Evolutionary conservation across 257 asterid species (phyloP).

Genomic region (Solanum dulcamara): DNA sequence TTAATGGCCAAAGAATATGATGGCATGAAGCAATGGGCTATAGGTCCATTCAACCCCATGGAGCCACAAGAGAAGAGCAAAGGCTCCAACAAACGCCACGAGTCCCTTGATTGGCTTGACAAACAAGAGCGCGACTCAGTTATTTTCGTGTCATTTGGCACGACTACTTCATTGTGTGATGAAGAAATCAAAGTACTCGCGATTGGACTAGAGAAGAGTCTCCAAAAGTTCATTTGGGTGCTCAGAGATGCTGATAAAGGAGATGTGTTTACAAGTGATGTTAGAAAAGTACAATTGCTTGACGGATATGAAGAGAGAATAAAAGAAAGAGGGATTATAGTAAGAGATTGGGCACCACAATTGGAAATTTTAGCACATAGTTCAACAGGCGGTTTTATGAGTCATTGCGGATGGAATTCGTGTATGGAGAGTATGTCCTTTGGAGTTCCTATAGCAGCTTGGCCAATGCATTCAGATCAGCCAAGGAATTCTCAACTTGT

Average conservation of each 20-base stretch:
- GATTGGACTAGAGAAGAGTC: constrained; percentile 27
- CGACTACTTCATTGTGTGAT: constrained; percentile 29
- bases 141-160: constrained; percentile 36
- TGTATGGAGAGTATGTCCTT: constrained; percentile 53
- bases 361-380: not conserved
- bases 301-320: constrained; percentile 7
- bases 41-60: constrained; percentile 60
- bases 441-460: constrained; percentile 51
- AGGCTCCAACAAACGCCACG: not conserved
- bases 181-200: constrained; percentile 29
- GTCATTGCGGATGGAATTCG: constrained; percentile 67
- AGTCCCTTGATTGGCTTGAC: constrained; percentile 44
- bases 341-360: constrained; percentile 13
- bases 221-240: constrained; percentile 29
- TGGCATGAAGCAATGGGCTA: constrained; percentile 40
- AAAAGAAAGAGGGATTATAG: not conserved
- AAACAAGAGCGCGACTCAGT: constrained; percentile 20
- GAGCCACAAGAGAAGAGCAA: not conserved
- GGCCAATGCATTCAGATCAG: constrained; percentile 68
- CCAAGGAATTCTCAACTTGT: constrained; percentile 37
- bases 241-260: constrained; percentile 32
- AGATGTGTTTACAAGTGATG: not conserved
- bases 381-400: constrained; percentile 36
- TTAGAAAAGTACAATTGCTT: not conserved
- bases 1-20: constrained; percentile 15